A percentile compares a stretch with the other conserved stretches of the same genome.
These are phyloP conservation scores for Lablab purpureus DNA, from an alignment of 306 rosid species.

Conservation along the genomic window DNA sequence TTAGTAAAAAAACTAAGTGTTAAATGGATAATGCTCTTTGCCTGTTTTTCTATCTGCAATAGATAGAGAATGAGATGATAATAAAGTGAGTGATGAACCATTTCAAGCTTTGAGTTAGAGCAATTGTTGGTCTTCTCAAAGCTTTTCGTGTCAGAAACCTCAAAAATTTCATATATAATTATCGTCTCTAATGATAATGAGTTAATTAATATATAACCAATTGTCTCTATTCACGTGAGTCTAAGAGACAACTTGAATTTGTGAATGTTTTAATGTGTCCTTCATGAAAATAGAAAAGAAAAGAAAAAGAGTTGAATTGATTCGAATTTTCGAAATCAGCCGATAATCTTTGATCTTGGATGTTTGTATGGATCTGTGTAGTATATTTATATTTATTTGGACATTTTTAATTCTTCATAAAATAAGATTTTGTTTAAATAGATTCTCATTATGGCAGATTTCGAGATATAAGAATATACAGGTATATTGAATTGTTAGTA, in stretches of 20 bases:
- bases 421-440: not conserved
- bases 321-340: not conserved
- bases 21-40: not conserved
- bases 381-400: not conserved
- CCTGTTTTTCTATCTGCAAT: not conserved
- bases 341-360: not conserved
- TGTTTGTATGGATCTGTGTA: not conserved
- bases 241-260: not conserved
- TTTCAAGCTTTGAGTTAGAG: not conserved
- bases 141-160: not conserved
- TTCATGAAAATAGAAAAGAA: not conserved
- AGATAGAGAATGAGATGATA: not conserved
- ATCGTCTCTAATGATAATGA: not conserved
- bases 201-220: not conserved
- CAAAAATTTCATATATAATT: not conserved
- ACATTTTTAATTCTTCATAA: not conserved
- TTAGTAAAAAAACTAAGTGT: too few relatives aligned
- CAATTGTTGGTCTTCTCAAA: not conserved
- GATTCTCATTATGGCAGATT: not conserved
- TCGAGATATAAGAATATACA: not conserved
- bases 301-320: not conserved
- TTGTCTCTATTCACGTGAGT: not conserved
- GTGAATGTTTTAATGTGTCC: not conserved
- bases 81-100: not conserved
- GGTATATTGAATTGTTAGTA: not conserved